Evolutionary conservation across 2,329 filamentous ascomycete species (phyloP).

Genomic region (Ramularia endophylla): DNA sequence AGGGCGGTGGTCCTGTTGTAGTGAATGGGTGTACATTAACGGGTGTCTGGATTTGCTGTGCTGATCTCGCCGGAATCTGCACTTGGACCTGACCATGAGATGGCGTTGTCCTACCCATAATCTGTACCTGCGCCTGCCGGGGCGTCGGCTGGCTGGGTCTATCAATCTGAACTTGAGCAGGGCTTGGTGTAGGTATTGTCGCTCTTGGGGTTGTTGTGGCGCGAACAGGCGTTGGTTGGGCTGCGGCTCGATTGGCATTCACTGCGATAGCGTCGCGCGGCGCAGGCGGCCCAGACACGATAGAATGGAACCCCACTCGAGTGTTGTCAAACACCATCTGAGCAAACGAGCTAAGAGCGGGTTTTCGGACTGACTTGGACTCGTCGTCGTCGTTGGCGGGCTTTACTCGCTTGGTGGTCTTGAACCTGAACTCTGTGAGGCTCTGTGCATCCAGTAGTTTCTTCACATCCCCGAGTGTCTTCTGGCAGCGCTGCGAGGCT

Average conservation of each 20-base stretch:
- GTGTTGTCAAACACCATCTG: conserved; percentile 46
- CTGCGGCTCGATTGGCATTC: not conserved
- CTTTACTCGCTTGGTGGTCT: conserved; percentile 14
- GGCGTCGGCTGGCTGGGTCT: not conserved
- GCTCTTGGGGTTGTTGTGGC: not conserved
- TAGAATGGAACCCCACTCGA: conserved; percentile 32
- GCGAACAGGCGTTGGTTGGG: not conserved
- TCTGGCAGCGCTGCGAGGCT: conserved; percentile 61
- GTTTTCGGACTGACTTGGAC: conserved; percentile 11
- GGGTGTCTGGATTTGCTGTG: conserved; percentile 6
- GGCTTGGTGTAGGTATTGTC: too few species aligned
- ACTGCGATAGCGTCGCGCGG: conserved; percentile 2
- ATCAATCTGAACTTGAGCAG: not conserved
- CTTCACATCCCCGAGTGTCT: conserved; percentile 67
- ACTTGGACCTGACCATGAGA: not conserved
- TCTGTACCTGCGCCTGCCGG: conserved; percentile 4
- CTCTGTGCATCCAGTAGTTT: conserved; percentile 67
- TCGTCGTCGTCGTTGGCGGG: conserved; percentile 6
- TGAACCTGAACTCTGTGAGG: conserved; percentile 58
- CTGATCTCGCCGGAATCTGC: conserved; percentile 3
- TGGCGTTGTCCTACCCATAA: not conserved
- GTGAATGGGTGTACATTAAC: conserved; percentile 3
- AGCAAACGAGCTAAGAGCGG: conserved; percentile 47
- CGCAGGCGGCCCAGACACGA: conserved; percentile 25
- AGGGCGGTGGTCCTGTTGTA: conserved; percentile 1